These are phyloP conservation scores for Pseudofabraea citricarpa DNA, from an alignment of 2,329 filamentous ascomycete species.

Conservation along the genomic window DNA sequence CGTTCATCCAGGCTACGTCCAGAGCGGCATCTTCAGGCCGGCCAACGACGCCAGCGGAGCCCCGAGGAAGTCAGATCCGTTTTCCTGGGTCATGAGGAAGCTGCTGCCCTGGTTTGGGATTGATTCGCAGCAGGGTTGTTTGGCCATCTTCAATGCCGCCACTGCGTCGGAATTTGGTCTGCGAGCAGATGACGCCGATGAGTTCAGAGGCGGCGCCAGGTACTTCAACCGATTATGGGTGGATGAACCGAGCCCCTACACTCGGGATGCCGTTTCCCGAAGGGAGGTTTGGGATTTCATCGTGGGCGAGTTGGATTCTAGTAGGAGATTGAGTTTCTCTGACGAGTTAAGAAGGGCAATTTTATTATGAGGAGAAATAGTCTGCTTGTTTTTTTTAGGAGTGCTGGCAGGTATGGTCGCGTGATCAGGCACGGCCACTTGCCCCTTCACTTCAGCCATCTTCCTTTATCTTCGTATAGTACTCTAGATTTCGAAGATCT, in stretches of 20 bases:
- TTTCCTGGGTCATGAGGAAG: neutral
- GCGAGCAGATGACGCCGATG: neutral
- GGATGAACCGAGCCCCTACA: conserved; percentile 21
- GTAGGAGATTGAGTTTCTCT: too few relatives aligned
- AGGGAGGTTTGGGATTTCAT: conserved; percentile 21
- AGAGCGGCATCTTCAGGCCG: conserved; percentile 24
- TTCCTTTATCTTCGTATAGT: too few relatives aligned
- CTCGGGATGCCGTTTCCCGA: conserved; percentile 16
- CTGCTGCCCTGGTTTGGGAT: conserved; percentile 14
- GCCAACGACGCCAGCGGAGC: neutral
- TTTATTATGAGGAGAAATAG: too few relatives aligned
- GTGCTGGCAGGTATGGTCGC: too few relatives aligned
- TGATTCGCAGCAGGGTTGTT: conserved; percentile 19
- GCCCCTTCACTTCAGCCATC: too few relatives aligned
- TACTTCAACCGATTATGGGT: conserved; percentile 24
- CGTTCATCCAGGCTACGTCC: conserved; percentile 28
- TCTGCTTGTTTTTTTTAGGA: too few relatives aligned
- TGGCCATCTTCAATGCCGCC: conserved; percentile 19
- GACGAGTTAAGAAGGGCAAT: too few relatives aligned
- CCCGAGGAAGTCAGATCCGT: neutral
- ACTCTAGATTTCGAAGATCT: too few relatives aligned
- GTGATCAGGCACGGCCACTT: too few relatives aligned
- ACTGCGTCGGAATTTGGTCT: conserved; percentile 13
- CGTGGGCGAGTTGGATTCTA: too few relatives aligned
- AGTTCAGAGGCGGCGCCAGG: conserved; percentile 14